Evolutionary conservation across 805 yeast genomes (phyloP).

Genomic region (Candida hungchunana): DNA sequence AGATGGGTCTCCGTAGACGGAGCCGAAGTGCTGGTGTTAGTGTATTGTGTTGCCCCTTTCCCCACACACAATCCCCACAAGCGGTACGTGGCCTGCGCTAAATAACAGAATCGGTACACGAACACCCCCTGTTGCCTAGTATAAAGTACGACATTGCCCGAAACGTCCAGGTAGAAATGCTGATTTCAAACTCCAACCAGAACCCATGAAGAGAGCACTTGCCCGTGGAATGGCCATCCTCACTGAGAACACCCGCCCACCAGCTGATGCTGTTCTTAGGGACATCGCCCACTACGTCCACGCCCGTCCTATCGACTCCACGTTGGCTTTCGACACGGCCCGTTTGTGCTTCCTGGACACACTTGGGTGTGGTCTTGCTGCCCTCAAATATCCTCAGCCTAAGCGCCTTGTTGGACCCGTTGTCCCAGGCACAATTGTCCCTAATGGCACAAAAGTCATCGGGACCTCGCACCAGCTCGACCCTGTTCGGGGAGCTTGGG

Average conservation of each 20-base stretch:
- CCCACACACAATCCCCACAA: too few relatives aligned
- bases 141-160: too few relatives aligned
- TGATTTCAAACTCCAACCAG: too few relatives aligned
- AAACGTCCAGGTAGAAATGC: too few relatives aligned
- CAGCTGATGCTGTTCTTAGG: slow-evolving; percentile 43
- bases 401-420: slow-evolving; percentile 46
- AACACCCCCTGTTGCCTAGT: too few relatives aligned
- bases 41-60: too few relatives aligned
- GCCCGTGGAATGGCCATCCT: too few relatives aligned
- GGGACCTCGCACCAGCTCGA: slow-evolving; percentile 50
- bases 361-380: slow-evolving; percentile 58
- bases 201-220: too few relatives aligned
- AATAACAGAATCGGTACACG: too few relatives aligned
- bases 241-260: slow-evolving; percentile 48
- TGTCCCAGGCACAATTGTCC: slow-evolving; percentile 53
- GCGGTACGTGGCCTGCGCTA: too few relatives aligned
- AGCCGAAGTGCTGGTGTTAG: too few relatives aligned
- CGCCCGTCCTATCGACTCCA: slow-evolving; percentile 38
- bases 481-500: slow-evolving; percentile 56
- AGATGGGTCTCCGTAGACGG: too few relatives aligned
- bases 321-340: slow-evolving; percentile 50
- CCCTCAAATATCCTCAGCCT: slow-evolving; percentile 49
- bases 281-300: slow-evolving; percentile 51
- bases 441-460: slow-evolving; percentile 50
- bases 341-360: slow-evolving; percentile 52